Evolutionary conservation across 106 monocot species (phyloP).

Genomic region (Dendrobium chrysotoxum): DNA sequence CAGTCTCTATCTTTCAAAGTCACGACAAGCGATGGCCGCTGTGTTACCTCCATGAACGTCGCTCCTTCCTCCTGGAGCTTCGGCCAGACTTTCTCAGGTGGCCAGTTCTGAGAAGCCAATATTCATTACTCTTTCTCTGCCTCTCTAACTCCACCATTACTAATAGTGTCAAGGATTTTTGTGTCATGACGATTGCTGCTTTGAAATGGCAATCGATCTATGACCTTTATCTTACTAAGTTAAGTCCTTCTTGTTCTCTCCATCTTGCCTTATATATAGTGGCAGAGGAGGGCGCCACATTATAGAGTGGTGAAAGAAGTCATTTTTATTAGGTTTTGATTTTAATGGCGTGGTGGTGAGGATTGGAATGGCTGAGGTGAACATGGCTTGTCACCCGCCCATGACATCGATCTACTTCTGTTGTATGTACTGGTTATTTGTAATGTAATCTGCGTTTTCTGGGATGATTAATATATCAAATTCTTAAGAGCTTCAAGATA

Average conservation of each 20-base stretch:
- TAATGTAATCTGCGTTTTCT: not conserved
- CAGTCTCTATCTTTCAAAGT: constrained; percentile 50
- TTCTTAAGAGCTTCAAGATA: too few species aligned
- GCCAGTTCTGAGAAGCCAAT: constrained; percentile 34
- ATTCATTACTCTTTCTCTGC: not conserved
- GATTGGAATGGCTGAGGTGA: constrained; percentile 32
- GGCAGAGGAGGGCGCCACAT: not conserved
- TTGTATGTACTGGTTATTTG: not conserved
- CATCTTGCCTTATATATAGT: not conserved
- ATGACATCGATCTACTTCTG: constrained; percentile 11
- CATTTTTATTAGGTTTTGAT: not conserved
- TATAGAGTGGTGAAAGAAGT: too few species aligned
- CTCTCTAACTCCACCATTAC: too few species aligned
- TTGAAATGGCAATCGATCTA: constrained; percentile 9
- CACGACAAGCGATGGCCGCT: constrained; percentile 41
- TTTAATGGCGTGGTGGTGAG: not conserved
- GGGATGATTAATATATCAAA: too few species aligned
- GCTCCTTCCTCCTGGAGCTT: constrained; percentile 53
- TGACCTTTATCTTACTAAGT: not conserved
- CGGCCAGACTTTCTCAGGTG: constrained; percentile 63
- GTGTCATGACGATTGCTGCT: not conserved
- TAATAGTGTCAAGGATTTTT: too few species aligned
- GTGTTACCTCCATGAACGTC: constrained; percentile 30
- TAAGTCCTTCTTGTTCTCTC: not conserved
- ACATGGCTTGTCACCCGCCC: constrained; percentile 30